A percentile compares a stretch with the other conserved stretches of the same genome.
phyloP scores from a whole-genome alignment of 1,139 yeast genomes.

The Hyphopichia khmerensis region DNA sequence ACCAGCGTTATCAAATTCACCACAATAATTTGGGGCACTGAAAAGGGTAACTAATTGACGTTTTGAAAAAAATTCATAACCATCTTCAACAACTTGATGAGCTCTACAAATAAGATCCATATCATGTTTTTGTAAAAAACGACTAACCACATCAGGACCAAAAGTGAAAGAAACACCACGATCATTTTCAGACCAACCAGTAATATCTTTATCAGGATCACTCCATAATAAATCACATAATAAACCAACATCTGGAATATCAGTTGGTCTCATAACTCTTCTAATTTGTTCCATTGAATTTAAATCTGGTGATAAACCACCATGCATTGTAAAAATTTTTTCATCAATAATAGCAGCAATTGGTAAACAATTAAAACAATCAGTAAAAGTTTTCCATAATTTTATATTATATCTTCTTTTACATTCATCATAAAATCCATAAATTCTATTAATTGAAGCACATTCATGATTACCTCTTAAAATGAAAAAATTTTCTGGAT shows the following conservation, averaged over 20 bases:
- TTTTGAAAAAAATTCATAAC: conserved; percentile 94
- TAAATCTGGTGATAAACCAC: conserved; percentile 95
- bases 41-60: conserved; percentile 94
- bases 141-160: conserved; percentile 94
- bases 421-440: conserved; percentile 97
- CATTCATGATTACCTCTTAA: conserved; percentile 97
- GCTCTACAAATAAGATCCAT: conserved; percentile 98
- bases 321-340: conserved; percentile 98
- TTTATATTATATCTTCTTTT: conserved; percentile 95
- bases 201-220: conserved; percentile 96
- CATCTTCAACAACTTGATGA: conserved; percentile 98
- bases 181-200: conserved; percentile 98
- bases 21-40: conserved; percentile 97
- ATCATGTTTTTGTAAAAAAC: conserved; percentile 92
- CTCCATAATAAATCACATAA: conserved; percentile 96
- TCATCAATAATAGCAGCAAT: conserved; percentile 98
- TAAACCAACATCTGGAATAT: conserved; percentile 95
- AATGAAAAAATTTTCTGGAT: conserved; percentile 95
- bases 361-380: conserved; percentile 96
- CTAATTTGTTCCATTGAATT: conserved; percentile 98
- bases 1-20: conserved; percentile 98
- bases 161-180: conserved; percentile 97
- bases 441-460: conserved; percentile 94
- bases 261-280: conserved; percentile 98
- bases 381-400: conserved; percentile 97